Percentiles rank a stretch among this genome's conserved stretches.
Evolutionary conservation across 2,329 filamentous ascomycete species (phyloP).

Genomic region (Fusarium temperatum): DNA sequence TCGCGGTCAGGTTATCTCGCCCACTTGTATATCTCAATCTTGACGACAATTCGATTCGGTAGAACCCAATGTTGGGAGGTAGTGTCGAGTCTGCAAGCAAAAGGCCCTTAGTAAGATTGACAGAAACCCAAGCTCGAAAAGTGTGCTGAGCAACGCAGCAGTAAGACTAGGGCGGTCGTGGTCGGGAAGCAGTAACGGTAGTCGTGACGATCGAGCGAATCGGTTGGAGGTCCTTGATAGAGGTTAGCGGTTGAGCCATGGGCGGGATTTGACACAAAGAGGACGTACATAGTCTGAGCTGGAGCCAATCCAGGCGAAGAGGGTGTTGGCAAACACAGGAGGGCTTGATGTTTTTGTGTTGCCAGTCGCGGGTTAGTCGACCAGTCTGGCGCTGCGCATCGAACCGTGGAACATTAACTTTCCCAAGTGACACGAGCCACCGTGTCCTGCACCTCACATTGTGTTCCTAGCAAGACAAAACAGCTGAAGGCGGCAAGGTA

Average conservation of each 20-base stretch:
- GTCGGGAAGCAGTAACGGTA: not conserved
- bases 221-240: not conserved
- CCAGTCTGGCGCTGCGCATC: not conserved
- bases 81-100: not conserved
- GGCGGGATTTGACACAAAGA: not conserved
- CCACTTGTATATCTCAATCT: conserved; percentile 26
- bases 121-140: not conserved
- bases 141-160: not conserved
- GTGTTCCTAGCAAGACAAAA: fast-evolving
- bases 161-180: not conserved
- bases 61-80: conserved; percentile 7
- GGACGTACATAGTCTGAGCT: not conserved
- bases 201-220: not conserved
- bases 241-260: not conserved
- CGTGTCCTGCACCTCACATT: not conserved
- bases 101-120: fast-evolving
- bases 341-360: not conserved
- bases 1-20: no score
- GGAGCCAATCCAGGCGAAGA: not conserved
- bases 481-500: no score
- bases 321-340: not conserved
- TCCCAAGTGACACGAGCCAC: not conserved
- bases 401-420: not conserved
- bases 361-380: not conserved
- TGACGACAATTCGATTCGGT: conserved; percentile 29